A percentile compares a stretch with the other conserved stretches of the same genome.
Conservation (phyloP, 768 basidiomycete species). For the Baorangia bicolor region DNA sequence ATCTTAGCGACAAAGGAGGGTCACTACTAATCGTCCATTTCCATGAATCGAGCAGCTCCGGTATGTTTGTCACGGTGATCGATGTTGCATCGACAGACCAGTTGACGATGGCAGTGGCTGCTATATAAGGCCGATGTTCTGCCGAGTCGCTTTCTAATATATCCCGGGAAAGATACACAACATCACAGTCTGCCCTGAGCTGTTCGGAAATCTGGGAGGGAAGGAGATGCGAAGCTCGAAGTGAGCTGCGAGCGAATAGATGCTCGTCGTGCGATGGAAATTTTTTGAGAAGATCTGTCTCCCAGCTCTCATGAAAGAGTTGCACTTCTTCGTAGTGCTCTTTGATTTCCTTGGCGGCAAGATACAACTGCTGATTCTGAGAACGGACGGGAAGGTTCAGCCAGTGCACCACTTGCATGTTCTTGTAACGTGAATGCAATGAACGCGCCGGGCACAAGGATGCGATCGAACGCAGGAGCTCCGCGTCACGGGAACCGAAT, state of each 20-base stretch:
- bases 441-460: constrained; percentile 27
- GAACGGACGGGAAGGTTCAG: constrained; percentile 14
- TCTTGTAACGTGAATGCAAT: constrained; percentile 25
- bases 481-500: constrained; percentile 26
- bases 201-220: constrained; percentile 1
- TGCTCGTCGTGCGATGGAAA: background rate
- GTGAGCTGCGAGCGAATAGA: constrained; percentile 15
- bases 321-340: constrained; percentile 15
- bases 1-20: constrained; percentile 5
- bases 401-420: constrained; percentile 42
- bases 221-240: constrained; percentile 9
- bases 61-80: background rate
- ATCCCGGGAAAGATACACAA: constrained; percentile 12
- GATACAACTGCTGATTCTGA: constrained; percentile 30
- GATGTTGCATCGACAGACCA: background rate
- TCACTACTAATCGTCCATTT: background rate
- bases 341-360: constrained; percentile 26
- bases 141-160: background rate
- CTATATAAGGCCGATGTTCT: constrained; percentile 6
- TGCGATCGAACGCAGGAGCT: constrained; percentile 34
- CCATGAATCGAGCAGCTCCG: constrained; percentile 1
- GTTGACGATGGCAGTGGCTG: background rate
- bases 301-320: constrained; percentile 2
- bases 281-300: background rate
- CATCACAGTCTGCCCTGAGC: background rate